A percentile compares a stretch with the other conserved stretches of the same genome.
These are phyloP conservation scores for Gentiana straminea DNA, from an alignment of 257 asterid genomes.

Conservation along the genomic window DNA sequence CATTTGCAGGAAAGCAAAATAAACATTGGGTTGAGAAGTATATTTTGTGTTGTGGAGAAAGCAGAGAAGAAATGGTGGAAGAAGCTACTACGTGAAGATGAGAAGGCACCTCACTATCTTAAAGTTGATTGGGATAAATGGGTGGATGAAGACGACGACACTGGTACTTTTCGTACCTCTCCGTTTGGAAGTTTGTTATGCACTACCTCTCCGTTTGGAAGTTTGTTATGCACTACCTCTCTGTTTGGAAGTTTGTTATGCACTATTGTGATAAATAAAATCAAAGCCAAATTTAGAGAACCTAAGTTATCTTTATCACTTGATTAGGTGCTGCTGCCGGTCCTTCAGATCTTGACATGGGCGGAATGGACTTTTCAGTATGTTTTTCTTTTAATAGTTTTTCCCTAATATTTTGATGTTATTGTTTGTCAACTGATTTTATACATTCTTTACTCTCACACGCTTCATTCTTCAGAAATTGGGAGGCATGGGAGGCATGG, in stretches of 20 bases:
- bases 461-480: slow-evolving; percentile 35
- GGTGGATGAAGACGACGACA: slow-evolving; percentile 88
- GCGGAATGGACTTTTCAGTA: slow-evolving; percentile 93
- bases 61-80: slow-evolving; percentile 82
- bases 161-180: slow-evolving; percentile 23
- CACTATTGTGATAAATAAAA: slow-evolving; percentile 1
- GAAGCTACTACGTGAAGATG: slow-evolving; percentile 59
- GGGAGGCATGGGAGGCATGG: slow-evolving; percentile 55
- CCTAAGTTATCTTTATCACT: slow-evolving; percentile 2
- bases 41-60: slow-evolving; percentile 70
- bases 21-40: slow-evolving; percentile 49
- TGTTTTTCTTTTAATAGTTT: slow-evolving; percentile 6
- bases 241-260: not conserved
- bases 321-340: slow-evolving; percentile 30
- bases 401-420: not conserved
- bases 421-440: not conserved
- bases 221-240: not conserved
- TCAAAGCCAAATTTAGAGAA: not conserved
- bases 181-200: not conserved
- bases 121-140: slow-evolving; percentile 97
- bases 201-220: no score
- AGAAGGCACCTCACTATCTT: slow-evolving; percentile 65
- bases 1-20: slow-evolving; percentile 63
- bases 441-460: slow-evolving; percentile 9
- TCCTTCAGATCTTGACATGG: slow-evolving; percentile 58